phyloP scores from a whole-genome alignment of 805 yeast species.

The Saccharomycopsis sp. region DNA sequence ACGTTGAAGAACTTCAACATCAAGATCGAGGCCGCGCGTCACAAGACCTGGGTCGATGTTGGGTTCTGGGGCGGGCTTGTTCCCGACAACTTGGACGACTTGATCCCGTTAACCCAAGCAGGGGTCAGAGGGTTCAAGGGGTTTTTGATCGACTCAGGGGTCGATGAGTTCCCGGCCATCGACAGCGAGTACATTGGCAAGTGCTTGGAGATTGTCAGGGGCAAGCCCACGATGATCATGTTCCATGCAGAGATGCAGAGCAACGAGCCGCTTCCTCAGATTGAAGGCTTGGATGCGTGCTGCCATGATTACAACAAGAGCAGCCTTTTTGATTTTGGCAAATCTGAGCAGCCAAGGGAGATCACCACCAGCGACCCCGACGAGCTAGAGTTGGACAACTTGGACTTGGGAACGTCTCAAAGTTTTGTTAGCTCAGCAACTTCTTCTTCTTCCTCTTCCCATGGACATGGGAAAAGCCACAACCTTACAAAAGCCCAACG shows the following conservation, averaged over 20 bases:
- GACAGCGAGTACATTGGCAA: constrained; percentile 50
- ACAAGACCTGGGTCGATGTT: constrained; percentile 84
- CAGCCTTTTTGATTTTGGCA: not conserved
- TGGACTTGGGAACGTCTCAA: constrained; percentile 5
- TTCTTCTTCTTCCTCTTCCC: not conserved
- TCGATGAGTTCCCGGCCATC: constrained; percentile 88
- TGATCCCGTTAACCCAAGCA: constrained; percentile 65
- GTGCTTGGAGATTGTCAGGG: constrained; percentile 59
- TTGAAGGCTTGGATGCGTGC: constrained; percentile 18
- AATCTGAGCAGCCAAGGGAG: not conserved
- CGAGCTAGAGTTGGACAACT: constrained; percentile 23
- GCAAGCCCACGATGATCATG: constrained; percentile 63
- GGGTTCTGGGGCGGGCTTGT: constrained; percentile 96
- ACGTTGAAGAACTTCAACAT: constrained; percentile 64
- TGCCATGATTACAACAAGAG: not conserved
- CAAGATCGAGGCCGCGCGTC: constrained; percentile 70
- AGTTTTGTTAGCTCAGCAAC: not conserved
- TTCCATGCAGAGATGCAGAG: constrained; percentile 90
- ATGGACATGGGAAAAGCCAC: not conserved
- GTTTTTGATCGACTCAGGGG: constrained; percentile 90
- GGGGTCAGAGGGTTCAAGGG: constrained; percentile 96
- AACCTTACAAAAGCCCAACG: constrained; percentile 41
- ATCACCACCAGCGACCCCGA: constrained; percentile 22
- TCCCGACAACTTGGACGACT: constrained; percentile 63
- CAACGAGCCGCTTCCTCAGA: constrained; percentile 14